Conservation (phyloP, 768 basidiomycete genomes). For the Pilatotrama ljubarskyi region DNA sequence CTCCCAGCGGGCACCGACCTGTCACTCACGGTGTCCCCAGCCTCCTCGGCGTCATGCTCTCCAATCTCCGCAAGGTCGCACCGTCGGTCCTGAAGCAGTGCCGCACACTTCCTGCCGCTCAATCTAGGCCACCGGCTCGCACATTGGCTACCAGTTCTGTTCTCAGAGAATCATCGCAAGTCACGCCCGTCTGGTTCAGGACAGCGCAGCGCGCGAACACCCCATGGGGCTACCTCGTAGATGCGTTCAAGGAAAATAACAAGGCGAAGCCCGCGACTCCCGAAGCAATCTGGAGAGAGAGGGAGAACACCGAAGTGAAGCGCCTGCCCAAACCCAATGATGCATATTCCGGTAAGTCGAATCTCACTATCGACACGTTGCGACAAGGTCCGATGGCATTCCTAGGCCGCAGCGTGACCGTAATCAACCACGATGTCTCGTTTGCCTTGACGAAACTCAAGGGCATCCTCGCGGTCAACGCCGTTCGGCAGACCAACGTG, state of each 20-base stretch:
- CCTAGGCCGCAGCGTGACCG: slow-evolving; percentile 62
- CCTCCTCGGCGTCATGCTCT: background rate
- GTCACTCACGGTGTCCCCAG: too few relatives aligned
- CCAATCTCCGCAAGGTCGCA: background rate
- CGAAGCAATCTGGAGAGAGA: slow-evolving; percentile 43
- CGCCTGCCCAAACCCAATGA: slow-evolving; percentile 42
- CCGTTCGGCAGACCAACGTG: slow-evolving; percentile 35
- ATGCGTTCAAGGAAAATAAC: background rate
- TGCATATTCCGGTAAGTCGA: slow-evolving; percentile 54
- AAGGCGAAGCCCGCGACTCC: slow-evolving; percentile 15
- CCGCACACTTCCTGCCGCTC: background rate
- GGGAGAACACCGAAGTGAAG: slow-evolving; percentile 24
- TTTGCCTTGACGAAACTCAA: slow-evolving; percentile 52
- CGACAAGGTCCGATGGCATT: background rate
- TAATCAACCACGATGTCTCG: slow-evolving; percentile 45
- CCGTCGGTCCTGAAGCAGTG: background rate
- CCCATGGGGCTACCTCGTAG: background rate
- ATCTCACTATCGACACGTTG: background rate
- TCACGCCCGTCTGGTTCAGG: background rate
- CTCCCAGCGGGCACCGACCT: background rate
- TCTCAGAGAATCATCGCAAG: background rate
- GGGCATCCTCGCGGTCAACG: slow-evolving; percentile 53
- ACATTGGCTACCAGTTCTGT: background rate
- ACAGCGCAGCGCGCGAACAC: background rate
- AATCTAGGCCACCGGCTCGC: background rate